Conservation (phyloP, 2,329 filamentous ascomycete species). For the Microsporum audouinii region DNA sequence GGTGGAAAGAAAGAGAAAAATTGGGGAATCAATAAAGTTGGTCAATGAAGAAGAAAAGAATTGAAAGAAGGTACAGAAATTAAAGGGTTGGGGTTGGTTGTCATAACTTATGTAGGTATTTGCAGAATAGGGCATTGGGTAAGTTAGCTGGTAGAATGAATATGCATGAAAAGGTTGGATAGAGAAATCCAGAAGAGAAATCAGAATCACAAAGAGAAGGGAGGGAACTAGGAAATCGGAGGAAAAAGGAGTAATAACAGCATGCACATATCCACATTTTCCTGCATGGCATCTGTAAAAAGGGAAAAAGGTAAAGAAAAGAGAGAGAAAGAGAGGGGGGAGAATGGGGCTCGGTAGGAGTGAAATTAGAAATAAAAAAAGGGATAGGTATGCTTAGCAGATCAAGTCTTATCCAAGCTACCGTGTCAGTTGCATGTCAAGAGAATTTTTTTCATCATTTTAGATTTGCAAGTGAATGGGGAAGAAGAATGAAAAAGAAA, state of each 20-base stretch:
- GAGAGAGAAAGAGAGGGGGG: neutral
- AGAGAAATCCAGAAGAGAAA: neutral
- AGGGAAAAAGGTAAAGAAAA: neutral
- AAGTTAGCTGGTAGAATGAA: neutral
- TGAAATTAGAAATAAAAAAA: neutral
- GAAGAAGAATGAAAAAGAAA: neutral
- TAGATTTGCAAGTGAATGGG: neutral
- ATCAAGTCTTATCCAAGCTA: neutral
- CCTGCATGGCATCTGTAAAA: neutral
- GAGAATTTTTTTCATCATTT: neutral
- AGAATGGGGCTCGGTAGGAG: neutral
- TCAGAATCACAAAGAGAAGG: neutral
- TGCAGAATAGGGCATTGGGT: neutral
- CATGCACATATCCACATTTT: neutral
- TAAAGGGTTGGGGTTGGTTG: neutral
- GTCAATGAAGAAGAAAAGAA: constrained; percentile 4
- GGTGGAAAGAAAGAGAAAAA: constrained; percentile 10
- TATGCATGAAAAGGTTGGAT: neutral
- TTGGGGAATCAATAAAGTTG: constrained; percentile 9
- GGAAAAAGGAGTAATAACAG: neutral
- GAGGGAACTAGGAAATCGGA: neutral
- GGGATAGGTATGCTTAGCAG: neutral
- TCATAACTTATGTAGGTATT: neutral
- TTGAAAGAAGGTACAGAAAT: constrained; percentile 11
- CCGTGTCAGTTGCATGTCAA: neutral